Evolutionary conservation across 1,139 yeast species (phyloP).

Genomic region (Candida anutae): DNA sequence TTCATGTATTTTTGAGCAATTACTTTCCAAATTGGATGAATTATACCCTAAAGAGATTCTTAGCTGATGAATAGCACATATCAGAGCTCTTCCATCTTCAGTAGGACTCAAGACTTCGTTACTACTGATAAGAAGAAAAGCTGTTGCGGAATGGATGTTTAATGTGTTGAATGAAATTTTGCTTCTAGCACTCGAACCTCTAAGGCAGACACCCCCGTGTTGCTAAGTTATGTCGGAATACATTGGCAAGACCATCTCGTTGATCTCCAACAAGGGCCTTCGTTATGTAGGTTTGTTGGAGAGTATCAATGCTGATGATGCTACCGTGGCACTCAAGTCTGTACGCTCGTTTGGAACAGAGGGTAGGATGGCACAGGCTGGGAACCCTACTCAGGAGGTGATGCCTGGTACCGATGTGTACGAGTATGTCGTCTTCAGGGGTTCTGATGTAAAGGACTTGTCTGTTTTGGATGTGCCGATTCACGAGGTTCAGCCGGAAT

Average conservation of each 20-base stretch:
- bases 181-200: too few relatives aligned
- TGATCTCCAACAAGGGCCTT: constrained; percentile 81
- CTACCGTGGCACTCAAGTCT: constrained; percentile 77
- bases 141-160: too few relatives aligned
- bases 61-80: too few relatives aligned
- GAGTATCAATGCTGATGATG: constrained; percentile 81
- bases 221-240: constrained; percentile 62
- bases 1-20: too few relatives aligned
- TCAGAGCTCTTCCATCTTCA: too few relatives aligned
- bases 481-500: constrained; percentile 42
- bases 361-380: constrained; percentile 58
- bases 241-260: constrained; percentile 86
- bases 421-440: constrained; percentile 80
- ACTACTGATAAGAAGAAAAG: too few relatives aligned
- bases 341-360: constrained; percentile 92
- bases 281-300: constrained; percentile 85
- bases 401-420: constrained; percentile 67
- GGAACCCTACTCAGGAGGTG: constrained; percentile 65
- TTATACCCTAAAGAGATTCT: too few relatives aligned
- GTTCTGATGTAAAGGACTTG: constrained; percentile 87
- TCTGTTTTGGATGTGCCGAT: constrained; percentile 67
- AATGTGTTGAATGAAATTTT: too few relatives aligned
- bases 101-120: too few relatives aligned
- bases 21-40: too few relatives aligned
- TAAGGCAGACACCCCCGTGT: too few relatives aligned